Percentiles rank a stretch among this genome's conserved stretches.
Evolutionary conservation across 371 early-diverging fungal species (phyloP).

Genomic region (Lichtheimia ramosa): DNA sequence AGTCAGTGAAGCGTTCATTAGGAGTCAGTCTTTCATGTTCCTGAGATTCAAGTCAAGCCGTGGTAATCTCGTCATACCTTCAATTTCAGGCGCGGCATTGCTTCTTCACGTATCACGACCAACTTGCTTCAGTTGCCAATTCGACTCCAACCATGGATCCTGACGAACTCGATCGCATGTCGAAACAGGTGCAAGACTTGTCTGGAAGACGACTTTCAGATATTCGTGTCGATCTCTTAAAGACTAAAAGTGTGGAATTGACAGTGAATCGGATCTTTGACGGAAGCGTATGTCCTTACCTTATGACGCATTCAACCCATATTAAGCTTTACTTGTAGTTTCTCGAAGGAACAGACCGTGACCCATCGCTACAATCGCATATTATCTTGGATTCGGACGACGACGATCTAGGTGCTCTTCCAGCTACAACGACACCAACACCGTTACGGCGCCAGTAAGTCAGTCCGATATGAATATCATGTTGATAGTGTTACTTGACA

Average conservation of each 20-base stretch:
- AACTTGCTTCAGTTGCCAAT: too few relatives aligned
- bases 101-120: too few relatives aligned
- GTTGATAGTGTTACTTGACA: too few relatives aligned
- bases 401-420: background rate
- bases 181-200: constrained; percentile 28
- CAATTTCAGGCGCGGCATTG: too few relatives aligned
- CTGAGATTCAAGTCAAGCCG: too few relatives aligned
- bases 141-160: constrained; percentile 3
- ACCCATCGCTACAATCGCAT: constrained; percentile 17
- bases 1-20: too few relatives aligned
- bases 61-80: too few relatives aligned
- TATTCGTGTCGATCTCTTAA: constrained; percentile 43
- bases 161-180: constrained; percentile 24
- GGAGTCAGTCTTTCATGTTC: too few relatives aligned
- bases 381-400: constrained; percentile 26
- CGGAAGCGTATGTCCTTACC: constrained; percentile 29
- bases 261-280: constrained; percentile 60
- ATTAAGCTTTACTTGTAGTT: constrained; percentile 24
- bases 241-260: constrained; percentile 41
- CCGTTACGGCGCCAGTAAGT: background rate
- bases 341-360: constrained; percentile 34
- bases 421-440: background rate
- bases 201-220: constrained; percentile 26
- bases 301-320: background rate
- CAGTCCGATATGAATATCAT: background rate